These are phyloP conservation scores for Nissolia schottii DNA, from an alignment of 306 rosid species.

Conservation along the genomic window DNA sequence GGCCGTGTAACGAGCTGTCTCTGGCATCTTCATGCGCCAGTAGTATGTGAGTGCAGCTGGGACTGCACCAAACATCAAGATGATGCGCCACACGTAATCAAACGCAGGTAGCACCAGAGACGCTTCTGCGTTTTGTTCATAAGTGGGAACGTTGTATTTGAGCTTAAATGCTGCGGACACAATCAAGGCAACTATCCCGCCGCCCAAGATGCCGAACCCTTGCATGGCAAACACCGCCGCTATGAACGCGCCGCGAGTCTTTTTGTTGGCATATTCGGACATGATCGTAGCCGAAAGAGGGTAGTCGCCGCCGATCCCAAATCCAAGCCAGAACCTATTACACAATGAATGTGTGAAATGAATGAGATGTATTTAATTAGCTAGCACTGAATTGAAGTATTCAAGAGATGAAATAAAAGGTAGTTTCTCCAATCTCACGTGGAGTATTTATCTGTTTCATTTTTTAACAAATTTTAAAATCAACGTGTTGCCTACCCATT, in stretches of 20 bases:
- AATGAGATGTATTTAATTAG: too few relatives aligned
- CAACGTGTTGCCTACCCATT: too few relatives aligned
- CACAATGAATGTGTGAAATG: too few relatives aligned
- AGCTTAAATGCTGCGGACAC: constrained; percentile 45
- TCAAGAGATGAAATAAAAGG: too few relatives aligned
- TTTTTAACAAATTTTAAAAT: too few relatives aligned
- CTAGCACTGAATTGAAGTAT: too few relatives aligned
- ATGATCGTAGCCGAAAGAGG: constrained; percentile 86
- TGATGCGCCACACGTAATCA: constrained; percentile 57
- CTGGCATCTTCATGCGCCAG: constrained; percentile 85
- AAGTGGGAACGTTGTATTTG: constrained; percentile 34
- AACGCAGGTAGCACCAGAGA: constrained; percentile 39
- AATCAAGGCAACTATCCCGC: constrained; percentile 58
- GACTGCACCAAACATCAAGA: constrained; percentile 49
- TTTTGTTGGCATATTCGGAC: constrained; percentile 90
- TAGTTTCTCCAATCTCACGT: too few relatives aligned
- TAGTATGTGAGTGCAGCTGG: constrained; percentile 61
- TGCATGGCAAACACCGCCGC: constrained; percentile 88
- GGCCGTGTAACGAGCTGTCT: constrained; percentile 76
- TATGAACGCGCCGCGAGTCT: constrained; percentile 74
- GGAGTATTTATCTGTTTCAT: too few relatives aligned
- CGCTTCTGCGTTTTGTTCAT: not conserved
- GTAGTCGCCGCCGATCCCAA: constrained; percentile 86
- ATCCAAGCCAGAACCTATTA: constrained; percentile 95
- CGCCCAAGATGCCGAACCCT: constrained; percentile 71